phyloP scores from a whole-genome alignment of 106 monocot genomes.

The Xerophyta viscosa region DNA sequence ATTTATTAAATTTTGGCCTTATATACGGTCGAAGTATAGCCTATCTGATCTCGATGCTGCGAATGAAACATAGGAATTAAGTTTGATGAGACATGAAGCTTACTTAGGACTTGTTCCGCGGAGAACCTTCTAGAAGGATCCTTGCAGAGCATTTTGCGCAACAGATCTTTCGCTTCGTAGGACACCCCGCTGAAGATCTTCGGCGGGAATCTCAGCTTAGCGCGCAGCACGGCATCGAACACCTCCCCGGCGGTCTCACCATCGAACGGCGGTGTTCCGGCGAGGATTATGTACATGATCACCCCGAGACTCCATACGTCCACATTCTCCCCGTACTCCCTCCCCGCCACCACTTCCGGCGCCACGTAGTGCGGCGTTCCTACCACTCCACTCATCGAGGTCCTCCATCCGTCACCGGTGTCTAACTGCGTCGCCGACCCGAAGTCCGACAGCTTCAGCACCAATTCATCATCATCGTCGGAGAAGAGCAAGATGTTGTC shows the following conservation, averaged over 20 bases:
- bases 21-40: no score
- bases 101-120: conserved; percentile 89
- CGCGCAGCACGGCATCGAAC: conserved; percentile 69
- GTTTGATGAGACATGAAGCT: no score
- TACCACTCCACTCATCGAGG: conserved; percentile 48
- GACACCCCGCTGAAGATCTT: conserved; percentile 45
- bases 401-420: conserved; percentile 24
- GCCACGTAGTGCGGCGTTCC: conserved; percentile 88
- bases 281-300: conserved; percentile 44
- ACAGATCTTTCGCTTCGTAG: conserved; percentile 67
- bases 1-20: no score
- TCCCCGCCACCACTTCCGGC: conserved; percentile 65
- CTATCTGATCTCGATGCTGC: no score
- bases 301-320: conserved; percentile 62
- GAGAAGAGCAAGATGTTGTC: conserved; percentile 57
- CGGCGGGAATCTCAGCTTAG: conserved; percentile 71
- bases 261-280: conserved; percentile 64
- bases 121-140: conserved; percentile 61
- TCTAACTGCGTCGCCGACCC: conserved; percentile 65
- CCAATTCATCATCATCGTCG: conserved; percentile 4
- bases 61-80: no score
- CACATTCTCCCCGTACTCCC: conserved; percentile 45
- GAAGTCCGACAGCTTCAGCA: conserved; percentile 56
- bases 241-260: conserved; percentile 69
- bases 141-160: conserved; percentile 75